Conservation (phyloP, 371 early-diverging fungal genomes). For the Zancudomyces culisetae region DNA sequence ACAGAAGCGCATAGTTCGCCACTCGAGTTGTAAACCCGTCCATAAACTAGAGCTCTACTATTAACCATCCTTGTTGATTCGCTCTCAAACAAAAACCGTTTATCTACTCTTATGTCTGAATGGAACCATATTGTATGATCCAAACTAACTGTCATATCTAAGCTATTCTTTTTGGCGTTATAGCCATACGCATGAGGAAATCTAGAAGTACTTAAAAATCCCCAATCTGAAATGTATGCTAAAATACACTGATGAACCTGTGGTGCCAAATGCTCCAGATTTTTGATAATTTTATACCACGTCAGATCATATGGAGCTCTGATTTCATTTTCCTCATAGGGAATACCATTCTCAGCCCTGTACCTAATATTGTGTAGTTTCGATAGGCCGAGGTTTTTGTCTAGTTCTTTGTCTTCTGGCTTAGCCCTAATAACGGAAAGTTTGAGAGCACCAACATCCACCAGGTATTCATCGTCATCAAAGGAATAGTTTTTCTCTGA, state of each 20-base stretch:
- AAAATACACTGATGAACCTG: slow-evolving; percentile 1
- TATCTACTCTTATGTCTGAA: slow-evolving; percentile 63
- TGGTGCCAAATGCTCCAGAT: neutral
- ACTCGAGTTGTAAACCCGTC: slow-evolving; percentile 54
- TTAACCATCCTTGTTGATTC: slow-evolving; percentile 45
- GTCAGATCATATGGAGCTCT: neutral
- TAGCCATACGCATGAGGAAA: neutral
- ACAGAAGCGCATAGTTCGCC: slow-evolving; percentile 57
- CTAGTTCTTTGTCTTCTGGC: neutral
- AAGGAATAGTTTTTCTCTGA: too few species aligned
- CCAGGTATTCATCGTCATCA: neutral
- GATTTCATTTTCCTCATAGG: neutral
- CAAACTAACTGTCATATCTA: slow-evolving; percentile 37
- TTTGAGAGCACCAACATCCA: neutral
- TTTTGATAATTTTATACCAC: neutral
- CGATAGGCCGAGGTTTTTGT: neutral
- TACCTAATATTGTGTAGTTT: neutral
- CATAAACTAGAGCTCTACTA: slow-evolving; percentile 61
- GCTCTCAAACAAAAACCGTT: slow-evolving; percentile 71
- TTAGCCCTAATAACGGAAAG: neutral
- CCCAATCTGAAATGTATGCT: neutral
- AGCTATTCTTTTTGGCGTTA: neutral
- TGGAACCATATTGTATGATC: slow-evolving; percentile 90
- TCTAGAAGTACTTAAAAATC: neutral
- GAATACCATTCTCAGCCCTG: neutral